phyloP scores from a whole-genome alignment of 495 filamentous ascomycete species.

The Podospora comata region DNA sequence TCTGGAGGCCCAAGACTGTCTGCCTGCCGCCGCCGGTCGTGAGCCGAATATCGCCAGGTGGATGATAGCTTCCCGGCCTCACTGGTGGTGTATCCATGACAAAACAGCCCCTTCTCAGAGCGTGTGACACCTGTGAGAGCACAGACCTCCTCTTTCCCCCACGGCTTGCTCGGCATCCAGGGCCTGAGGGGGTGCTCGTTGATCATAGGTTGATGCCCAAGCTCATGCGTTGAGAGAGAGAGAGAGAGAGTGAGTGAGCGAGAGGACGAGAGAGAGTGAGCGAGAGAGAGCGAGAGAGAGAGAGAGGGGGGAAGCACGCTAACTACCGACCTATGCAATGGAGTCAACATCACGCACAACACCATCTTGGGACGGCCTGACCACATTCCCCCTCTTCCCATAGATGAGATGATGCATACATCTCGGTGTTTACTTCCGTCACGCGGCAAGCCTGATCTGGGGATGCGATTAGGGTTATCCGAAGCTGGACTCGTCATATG shows the following conservation, averaged over 20 bases:
- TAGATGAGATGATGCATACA: slow-evolving; percentile 17
- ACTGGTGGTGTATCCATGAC: neutral
- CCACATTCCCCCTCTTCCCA: slow-evolving; percentile 2
- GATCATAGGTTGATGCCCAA: neutral
- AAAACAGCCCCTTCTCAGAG: neutral
- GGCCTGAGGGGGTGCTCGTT: neutral
- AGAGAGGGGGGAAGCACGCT: neutral
- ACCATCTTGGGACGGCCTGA: slow-evolving; percentile 2
- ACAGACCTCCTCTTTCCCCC: neutral
- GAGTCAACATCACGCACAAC: neutral
- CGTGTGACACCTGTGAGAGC: neutral
- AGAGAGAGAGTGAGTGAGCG: too few relatives aligned
- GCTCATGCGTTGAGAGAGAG: neutral
- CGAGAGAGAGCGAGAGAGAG: too few relatives aligned
- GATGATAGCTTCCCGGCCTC: neutral
- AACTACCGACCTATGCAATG: slow-evolving; percentile 18
- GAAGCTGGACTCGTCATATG: neutral
- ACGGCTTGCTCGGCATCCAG: neutral
- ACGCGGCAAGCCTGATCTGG: slow-evolving; percentile 9
- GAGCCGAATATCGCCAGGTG: neutral
- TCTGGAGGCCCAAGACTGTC: slow-evolving; percentile 10
- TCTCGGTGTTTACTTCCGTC: slow-evolving; percentile 12
- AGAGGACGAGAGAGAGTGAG: too few relatives aligned
- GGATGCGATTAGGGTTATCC: neutral
- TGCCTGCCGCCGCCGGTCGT: slow-evolving; percentile 12